Evolutionary conservation across 441 rosid genomes (phyloP).

Genomic region (Capsella rubella): DNA sequence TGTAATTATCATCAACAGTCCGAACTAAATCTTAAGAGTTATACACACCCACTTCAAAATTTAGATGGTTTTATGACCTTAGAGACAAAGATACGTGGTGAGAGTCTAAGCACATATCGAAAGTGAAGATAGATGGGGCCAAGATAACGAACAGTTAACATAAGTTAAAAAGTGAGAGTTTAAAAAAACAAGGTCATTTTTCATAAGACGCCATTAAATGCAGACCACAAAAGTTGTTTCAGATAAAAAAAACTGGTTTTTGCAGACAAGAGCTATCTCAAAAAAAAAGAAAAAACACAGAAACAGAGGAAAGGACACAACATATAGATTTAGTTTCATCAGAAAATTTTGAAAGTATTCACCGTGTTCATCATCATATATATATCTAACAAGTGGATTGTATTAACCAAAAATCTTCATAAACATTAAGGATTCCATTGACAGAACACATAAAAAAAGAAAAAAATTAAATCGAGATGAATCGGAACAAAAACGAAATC

Average conservation of each 20-base stretch:
- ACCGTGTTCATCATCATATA: neutral
- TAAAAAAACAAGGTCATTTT: neutral
- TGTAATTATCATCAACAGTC: neutral
- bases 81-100: slow-evolving; percentile 31
- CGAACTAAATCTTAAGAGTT: neutral
- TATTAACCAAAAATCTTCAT: neutral
- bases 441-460: neutral
- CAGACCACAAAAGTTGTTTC: slow-evolving; percentile 32
- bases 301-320: slow-evolving; percentile 23
- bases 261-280: slow-evolving; percentile 13
- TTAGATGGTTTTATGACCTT: slow-evolving; percentile 5
- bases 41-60: neutral
- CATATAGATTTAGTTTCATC: neutral
- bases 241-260: slow-evolving; percentile 4
- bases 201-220: slow-evolving; percentile 27
- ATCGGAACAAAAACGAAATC: neutral
- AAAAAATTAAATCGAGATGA: slow-evolving; percentile 8
- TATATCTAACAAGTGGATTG: neutral
- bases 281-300: slow-evolving; percentile 2
- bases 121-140: slow-evolving; percentile 33
- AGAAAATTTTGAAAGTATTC: neutral
- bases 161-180: neutral
- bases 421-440: neutral
- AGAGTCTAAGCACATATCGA: slow-evolving; percentile 19
- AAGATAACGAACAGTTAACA: slow-evolving; percentile 27